A percentile compares a stretch with the other conserved stretches of the same genome.
Evolutionary conservation across 805 yeast species (phyloP).

Genomic region (Candida suzukii): DNA sequence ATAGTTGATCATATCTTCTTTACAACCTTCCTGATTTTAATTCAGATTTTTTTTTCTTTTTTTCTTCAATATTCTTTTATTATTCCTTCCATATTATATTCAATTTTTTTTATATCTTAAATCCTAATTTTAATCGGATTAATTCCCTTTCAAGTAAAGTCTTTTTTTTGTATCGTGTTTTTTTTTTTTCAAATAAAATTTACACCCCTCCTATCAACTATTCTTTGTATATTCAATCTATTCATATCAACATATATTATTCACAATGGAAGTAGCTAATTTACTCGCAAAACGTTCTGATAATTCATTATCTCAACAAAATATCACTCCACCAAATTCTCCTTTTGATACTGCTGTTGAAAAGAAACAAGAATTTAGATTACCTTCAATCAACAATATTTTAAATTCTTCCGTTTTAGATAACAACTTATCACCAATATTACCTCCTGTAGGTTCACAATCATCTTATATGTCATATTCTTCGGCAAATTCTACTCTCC

Average conservation of each 20-base stretch:
- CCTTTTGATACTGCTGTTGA: background rate
- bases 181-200: too few species aligned
- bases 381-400: constrained; percentile 17
- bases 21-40: too few species aligned
- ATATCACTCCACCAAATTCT: constrained; percentile 1
- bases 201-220: too few species aligned
- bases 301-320: background rate
- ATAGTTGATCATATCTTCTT: too few species aligned
- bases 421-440: background rate
- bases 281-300: constrained; percentile 7
- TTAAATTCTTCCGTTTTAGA: constrained; percentile 14
- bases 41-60: too few species aligned
- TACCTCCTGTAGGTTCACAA: constrained; percentile 1
- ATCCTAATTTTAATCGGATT: too few species aligned
- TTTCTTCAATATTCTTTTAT: too few species aligned
- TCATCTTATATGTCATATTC: background rate
- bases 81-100: too few species aligned
- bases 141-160: too few species aligned
- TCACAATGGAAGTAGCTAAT: constrained; percentile 13
- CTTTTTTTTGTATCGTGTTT: too few species aligned
- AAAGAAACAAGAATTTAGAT: constrained; percentile 7
- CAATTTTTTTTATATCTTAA: too few species aligned
- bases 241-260: background rate
- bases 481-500: background rate
- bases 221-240: too few species aligned